These are phyloP conservation scores for Trifolium subterraneum DNA, from an alignment of 306 rosid genomes.

Conservation along the genomic window DNA sequence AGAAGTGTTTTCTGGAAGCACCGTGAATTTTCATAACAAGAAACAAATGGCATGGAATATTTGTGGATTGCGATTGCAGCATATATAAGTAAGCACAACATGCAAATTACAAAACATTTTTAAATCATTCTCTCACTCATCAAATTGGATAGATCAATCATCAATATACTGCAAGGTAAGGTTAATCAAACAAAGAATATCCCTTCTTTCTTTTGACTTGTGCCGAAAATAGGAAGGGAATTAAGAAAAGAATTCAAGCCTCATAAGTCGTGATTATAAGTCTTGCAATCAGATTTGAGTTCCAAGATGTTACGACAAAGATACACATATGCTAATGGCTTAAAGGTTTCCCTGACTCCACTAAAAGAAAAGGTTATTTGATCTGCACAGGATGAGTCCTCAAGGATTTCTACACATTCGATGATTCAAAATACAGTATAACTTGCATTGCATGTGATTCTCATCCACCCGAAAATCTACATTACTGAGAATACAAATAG, in stretches of 20 bases:
- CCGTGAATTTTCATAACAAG: background rate
- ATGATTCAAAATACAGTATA: too few relatives aligned
- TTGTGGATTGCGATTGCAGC: conserved; percentile 5
- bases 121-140: conserved; percentile 8
- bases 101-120: conserved; percentile 8
- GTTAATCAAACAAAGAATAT: conserved; percentile 16
- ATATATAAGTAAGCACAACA: background rate
- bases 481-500: conserved; percentile 1
- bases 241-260: conserved; percentile 8
- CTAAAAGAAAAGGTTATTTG: conserved; percentile 1
- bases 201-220: conserved; percentile 1
- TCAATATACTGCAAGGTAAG: conserved; percentile 12
- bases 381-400: background rate
- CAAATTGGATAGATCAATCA: conserved; percentile 13
- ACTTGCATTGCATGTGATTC: too few relatives aligned
- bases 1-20: background rate
- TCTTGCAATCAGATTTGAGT: conserved; percentile 18
- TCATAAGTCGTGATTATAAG: background rate
- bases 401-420: conserved; percentile 17
- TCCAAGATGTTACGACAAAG: too few relatives aligned
- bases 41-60: conserved; percentile 14
- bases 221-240: conserved; percentile 5
- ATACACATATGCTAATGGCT: too few relatives aligned
- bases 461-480: background rate
- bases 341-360: conserved; percentile 16